Conservation (phyloP, 225 moss, liverwort and hornwort species). For the Marchantia paleacea region DNA sequence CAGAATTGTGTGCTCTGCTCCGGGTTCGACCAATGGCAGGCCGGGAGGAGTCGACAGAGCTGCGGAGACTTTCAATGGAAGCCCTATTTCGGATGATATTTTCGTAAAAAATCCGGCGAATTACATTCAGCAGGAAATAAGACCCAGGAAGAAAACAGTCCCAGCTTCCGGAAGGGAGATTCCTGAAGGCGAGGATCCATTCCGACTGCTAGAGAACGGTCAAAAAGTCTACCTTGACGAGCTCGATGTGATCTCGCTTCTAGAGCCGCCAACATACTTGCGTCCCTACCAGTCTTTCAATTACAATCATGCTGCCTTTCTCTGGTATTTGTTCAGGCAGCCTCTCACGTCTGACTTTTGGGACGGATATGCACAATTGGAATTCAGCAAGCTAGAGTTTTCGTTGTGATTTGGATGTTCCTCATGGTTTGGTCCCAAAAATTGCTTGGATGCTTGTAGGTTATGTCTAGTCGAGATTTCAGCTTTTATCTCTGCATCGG, state of each 20-base stretch:
- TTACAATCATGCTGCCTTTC: constrained; percentile 89
- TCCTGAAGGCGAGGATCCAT: constrained; percentile 78
- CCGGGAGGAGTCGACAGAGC: constrained; percentile 19
- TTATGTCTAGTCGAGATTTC: neutral
- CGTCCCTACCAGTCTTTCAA: constrained; percentile 53
- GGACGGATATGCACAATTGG: too few relatives aligned
- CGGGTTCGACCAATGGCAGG: constrained; percentile 36
- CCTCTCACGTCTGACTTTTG: neutral
- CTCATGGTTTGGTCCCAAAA: neutral
- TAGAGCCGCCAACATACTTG: constrained; percentile 78
- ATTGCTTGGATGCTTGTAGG: neutral
- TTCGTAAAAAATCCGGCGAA: neutral
- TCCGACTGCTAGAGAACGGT: constrained; percentile 61
- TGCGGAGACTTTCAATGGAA: constrained; percentile 17
- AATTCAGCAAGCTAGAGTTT: neutral
- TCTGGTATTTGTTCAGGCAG: constrained; percentile 51
- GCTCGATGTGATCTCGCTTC: constrained; percentile 72
- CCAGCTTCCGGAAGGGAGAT: neutral
- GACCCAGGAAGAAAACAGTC: neutral
- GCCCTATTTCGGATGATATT: neutral
- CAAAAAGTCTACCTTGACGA: constrained; percentile 87
- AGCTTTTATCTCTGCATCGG: too few relatives aligned
- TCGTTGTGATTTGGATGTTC: neutral
- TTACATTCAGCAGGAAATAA: constrained; percentile 1
- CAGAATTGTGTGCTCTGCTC: constrained; percentile 18